A percentile compares a stretch with the other conserved stretches of the same genome.
phyloP scores from a whole-genome alignment of 768 basidiomycete species.

The Coprinopsis cinerea region DNA sequence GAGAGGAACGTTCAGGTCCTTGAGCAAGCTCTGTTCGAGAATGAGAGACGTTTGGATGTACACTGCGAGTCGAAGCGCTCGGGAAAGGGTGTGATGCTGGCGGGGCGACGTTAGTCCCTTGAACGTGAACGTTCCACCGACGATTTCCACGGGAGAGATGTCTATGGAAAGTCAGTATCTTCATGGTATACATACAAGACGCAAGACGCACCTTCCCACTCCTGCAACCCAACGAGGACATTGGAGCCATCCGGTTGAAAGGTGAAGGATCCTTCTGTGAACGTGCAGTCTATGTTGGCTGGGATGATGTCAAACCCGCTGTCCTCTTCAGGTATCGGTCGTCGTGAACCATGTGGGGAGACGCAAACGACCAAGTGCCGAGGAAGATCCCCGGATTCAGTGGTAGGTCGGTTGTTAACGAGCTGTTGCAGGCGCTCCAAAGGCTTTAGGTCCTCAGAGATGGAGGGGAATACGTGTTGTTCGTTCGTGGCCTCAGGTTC shows the following conservation, averaged over 20 bases:
- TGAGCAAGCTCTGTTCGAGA: conserved; percentile 55
- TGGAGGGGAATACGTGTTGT: neutral
- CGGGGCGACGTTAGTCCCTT: conserved; percentile 35
- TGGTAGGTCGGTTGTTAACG: too few relatives aligned
- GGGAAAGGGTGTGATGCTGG: conserved; percentile 39
- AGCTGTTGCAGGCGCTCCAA: conserved; percentile 3
- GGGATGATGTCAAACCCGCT: conserved; percentile 35
- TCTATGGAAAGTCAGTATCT: neutral
- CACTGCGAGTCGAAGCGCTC: conserved; percentile 44
- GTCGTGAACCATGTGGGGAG: conserved; percentile 29
- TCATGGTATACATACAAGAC: conserved; percentile 1
- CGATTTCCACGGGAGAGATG: conserved; percentile 23
- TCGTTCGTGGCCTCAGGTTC: neutral
- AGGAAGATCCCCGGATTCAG: conserved; percentile 17
- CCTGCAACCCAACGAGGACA: conserved; percentile 45
- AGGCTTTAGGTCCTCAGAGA: conserved; percentile 8
- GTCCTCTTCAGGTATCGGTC: conserved; percentile 29
- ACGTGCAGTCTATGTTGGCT: conserved; percentile 37
- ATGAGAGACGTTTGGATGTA: conserved; percentile 53
- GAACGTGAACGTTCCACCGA: conserved; percentile 61
- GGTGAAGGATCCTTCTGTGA: conserved; percentile 33
- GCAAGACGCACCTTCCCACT: conserved; percentile 38
- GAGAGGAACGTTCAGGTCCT: conserved; percentile 44
- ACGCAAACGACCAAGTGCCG: conserved; percentile 52
- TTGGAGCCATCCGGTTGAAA: conserved; percentile 29